Conservation (phyloP, 1,284 basidiomycete genomes). For the Microbotryum saponariae region DNA sequence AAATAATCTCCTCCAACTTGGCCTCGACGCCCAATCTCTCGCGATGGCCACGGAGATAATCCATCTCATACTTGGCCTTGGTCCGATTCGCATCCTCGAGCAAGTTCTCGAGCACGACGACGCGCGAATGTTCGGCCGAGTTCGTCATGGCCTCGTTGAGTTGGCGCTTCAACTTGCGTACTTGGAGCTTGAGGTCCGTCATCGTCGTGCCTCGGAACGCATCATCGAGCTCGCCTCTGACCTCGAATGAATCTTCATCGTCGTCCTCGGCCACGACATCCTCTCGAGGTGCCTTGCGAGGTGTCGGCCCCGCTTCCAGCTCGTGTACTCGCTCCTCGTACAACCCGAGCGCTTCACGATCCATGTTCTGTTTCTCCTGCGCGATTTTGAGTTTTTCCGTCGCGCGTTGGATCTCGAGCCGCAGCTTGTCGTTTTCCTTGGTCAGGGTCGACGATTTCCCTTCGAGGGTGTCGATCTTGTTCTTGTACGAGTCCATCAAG, state of each 20-base stretch:
- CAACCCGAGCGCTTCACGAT: constrained; percentile 74
- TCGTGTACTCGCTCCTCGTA: constrained; percentile 89
- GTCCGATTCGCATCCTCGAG: constrained; percentile 82
- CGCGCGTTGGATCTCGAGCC: constrained; percentile 67
- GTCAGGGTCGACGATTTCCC: constrained; percentile 56
- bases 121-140: constrained; percentile 62
- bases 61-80: constrained; percentile 79
- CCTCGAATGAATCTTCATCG: constrained; percentile 35
- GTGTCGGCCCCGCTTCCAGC: constrained; percentile 54
- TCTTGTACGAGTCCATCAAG: constrained; percentile 86
- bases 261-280: constrained; percentile 16
- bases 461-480: constrained; percentile 75
- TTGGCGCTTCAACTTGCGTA: constrained; percentile 74
- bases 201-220: constrained; percentile 75
- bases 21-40: constrained; percentile 72
- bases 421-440: constrained; percentile 63
- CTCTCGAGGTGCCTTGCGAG: neutral
- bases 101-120: constrained; percentile 78
- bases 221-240: constrained; percentile 76
- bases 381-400: constrained; percentile 55
- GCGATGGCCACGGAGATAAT: constrained; percentile 76
- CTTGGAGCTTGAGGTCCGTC: constrained; percentile 80
- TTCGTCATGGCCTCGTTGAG: constrained; percentile 64
- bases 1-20: constrained; percentile 78
- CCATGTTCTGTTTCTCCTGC: constrained; percentile 62